phyloP scores from a whole-genome alignment of 345 rosid genomes.

The Firmiana major region DNA sequence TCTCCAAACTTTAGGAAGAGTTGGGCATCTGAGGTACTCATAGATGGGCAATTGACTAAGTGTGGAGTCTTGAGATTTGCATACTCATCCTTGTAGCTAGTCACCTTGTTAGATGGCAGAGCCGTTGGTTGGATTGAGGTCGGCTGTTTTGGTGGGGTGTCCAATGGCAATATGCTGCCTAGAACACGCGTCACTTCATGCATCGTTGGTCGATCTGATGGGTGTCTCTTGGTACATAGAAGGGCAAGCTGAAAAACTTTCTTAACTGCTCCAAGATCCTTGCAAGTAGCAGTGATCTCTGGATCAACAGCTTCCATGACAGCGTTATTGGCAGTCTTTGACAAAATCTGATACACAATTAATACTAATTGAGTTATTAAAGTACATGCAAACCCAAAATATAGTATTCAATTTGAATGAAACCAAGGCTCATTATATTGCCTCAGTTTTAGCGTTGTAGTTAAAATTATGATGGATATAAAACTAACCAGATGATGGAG shows the following conservation, averaged over 20 bases:
- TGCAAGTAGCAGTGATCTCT: constrained; percentile 66
- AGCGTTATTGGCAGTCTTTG: constrained; percentile 76
- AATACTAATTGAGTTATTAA: neutral
- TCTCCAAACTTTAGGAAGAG: constrained; percentile 88
- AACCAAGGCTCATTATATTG: neutral
- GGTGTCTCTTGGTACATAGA: constrained; percentile 75
- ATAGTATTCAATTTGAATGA: neutral
- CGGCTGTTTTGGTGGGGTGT: constrained; percentile 41
- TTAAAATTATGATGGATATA: constrained; percentile 3
- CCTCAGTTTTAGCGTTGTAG: neutral
- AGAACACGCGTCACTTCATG: constrained; percentile 84
- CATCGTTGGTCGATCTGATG: constrained; percentile 83
- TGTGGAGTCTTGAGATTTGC: constrained; percentile 87
- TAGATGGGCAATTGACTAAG: constrained; percentile 73
- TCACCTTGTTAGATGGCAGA: constrained; percentile 34
- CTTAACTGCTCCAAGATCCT: constrained; percentile 77
- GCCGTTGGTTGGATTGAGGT: constrained; percentile 22
- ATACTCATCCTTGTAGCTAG: constrained; percentile 77
- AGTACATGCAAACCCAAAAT: neutral
- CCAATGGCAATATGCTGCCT: constrained; percentile 49
- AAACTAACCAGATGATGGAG: constrained; percentile 85
- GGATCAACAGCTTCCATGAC: constrained; percentile 89
- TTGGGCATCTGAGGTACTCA: constrained; percentile 94
- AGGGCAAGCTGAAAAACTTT: constrained; percentile 91
- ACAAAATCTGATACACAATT: constrained; percentile 48